phyloP scores from a whole-genome alignment of 257 asterid species.

The Coffea eugenioides region DNA sequence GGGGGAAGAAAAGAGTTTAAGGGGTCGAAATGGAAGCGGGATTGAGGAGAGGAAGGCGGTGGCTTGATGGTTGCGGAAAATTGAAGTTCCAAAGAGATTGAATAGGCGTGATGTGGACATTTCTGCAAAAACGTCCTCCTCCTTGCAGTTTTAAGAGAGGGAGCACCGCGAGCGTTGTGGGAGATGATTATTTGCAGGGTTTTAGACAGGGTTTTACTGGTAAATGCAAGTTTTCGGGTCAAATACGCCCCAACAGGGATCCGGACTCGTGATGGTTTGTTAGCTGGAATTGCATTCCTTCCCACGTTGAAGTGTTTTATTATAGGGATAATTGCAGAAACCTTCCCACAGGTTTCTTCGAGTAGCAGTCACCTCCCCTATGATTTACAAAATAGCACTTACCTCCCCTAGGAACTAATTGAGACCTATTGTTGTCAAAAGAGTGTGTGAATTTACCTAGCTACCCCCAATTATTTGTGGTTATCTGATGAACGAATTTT shows the following conservation, averaged over 20 bases:
- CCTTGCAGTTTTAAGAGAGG: neutral
- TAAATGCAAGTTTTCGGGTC: neutral
- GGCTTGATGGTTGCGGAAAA: constrained; percentile 32
- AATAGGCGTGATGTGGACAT: constrained; percentile 51
- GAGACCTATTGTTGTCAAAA: too few relatives aligned
- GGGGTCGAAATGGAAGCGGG: constrained; percentile 21
- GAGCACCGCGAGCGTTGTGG: neutral
- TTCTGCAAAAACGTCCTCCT: neutral
- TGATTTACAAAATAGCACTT: too few relatives aligned
- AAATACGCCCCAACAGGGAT: neutral
- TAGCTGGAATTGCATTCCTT: too few relatives aligned
- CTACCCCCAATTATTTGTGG: too few relatives aligned
- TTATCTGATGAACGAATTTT: too few relatives aligned
- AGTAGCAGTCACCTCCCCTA: too few relatives aligned
- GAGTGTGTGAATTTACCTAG: too few relatives aligned
- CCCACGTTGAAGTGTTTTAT: too few relatives aligned
- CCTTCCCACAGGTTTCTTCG: too few relatives aligned
- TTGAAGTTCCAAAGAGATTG: constrained; percentile 47
- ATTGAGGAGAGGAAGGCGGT: constrained; percentile 19
- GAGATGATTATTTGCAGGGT: neutral
- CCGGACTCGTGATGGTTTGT: too few relatives aligned
- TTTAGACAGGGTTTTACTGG: constrained; percentile 16
- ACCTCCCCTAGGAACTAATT: too few relatives aligned
- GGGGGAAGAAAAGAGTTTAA: constrained; percentile 17
- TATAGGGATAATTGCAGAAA: too few relatives aligned